Percentiles rank a stretch among this genome's conserved stretches.
phyloP scores from a whole-genome alignment of 2,329 filamentous ascomycete species.

The Trichoderma harzianum region DNA sequence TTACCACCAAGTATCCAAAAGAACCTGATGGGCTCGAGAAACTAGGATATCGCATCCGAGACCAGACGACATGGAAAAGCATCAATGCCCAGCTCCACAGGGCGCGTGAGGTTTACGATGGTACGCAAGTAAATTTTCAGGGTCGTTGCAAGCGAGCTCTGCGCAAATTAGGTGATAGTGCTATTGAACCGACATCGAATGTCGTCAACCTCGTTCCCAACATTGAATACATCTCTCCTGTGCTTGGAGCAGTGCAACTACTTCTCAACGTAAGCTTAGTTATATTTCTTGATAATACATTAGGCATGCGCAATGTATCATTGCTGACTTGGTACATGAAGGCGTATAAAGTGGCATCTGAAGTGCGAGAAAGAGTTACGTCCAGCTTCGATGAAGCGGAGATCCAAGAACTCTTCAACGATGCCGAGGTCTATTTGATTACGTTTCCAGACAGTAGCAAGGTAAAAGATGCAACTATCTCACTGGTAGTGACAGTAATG shows the following conservation, averaged over 20 bases:
- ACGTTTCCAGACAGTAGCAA: conserved; percentile 1
- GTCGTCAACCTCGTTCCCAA: not conserved
- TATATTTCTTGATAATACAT: not conserved
- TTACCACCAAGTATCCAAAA: not conserved
- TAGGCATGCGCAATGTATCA: not conserved
- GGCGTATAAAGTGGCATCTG: not conserved
- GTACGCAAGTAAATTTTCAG: not conserved
- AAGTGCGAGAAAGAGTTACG: not conserved
- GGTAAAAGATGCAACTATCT: not conserved
- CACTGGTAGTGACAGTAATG: not conserved
- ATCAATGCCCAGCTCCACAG: conserved; percentile 8
- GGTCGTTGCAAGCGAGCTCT: conserved; percentile 1
- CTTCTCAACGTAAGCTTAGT: not conserved
- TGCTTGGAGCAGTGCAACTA: not conserved
- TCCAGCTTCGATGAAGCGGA: not conserved
- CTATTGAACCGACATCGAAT: not conserved
- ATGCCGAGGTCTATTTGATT: conserved; percentile 3
- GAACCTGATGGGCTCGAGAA: not conserved
- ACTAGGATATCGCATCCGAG: conserved; percentile 1
- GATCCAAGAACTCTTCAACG: not conserved
- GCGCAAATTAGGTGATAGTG: not conserved
- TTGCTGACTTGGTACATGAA: not conserved
- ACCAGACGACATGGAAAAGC: conserved; percentile 2
- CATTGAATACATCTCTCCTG: conserved; percentile 4
- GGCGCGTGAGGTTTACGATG: conserved; percentile 5